These are phyloP conservation scores for Skeletonema potamos DNA, from an alignment of 108 stramenopile species.

Conservation along the genomic window DNA sequence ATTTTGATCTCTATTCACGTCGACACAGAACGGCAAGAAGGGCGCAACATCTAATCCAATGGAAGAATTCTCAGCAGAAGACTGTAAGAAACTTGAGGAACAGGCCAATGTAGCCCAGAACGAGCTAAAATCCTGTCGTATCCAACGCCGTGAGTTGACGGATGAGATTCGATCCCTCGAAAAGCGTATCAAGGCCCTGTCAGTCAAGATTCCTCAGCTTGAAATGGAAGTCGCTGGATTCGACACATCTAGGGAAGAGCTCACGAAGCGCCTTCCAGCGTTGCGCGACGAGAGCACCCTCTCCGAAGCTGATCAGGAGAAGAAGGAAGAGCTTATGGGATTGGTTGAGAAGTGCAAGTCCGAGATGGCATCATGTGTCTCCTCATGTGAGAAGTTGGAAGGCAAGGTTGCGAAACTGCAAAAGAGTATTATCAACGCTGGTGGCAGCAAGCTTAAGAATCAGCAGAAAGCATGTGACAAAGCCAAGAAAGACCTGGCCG, in stretches of 20 bases:
- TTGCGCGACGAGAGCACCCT: slow-evolving; percentile 72
- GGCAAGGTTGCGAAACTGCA: slow-evolving; percentile 82
- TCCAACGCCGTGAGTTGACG: slow-evolving; percentile 55
- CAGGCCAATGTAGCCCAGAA: slow-evolving; percentile 53
- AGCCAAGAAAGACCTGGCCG: slow-evolving; percentile 55
- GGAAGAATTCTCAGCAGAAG: slow-evolving; percentile 42
- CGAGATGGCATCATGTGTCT: slow-evolving; percentile 74
- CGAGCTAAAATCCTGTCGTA: slow-evolving; percentile 57
- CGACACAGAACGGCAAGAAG: slow-evolving; percentile 55
- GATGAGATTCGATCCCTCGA: slow-evolving; percentile 69
- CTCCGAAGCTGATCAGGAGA: slow-evolving; percentile 61
- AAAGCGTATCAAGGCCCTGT: slow-evolving; percentile 64
- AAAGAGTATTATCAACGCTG: slow-evolving; percentile 87
- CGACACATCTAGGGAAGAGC: slow-evolving; percentile 79
- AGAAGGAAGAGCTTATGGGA: slow-evolving; percentile 54
- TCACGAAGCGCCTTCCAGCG: slow-evolving; percentile 79
- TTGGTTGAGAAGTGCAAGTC: slow-evolving; percentile 71
- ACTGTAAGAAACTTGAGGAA: slow-evolving; percentile 57
- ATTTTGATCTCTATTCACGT: neutral
- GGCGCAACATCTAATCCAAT: slow-evolving; percentile 17
- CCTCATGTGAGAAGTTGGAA: slow-evolving; percentile 68
- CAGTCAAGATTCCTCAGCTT: slow-evolving; percentile 79
- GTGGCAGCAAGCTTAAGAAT: slow-evolving; percentile 85
- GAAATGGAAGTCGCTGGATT: slow-evolving; percentile 79
- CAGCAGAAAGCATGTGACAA: slow-evolving; percentile 80